phyloP scores from a whole-genome alignment of 148 eudicot genomes.

The Hydrangea macrophylla region DNA sequence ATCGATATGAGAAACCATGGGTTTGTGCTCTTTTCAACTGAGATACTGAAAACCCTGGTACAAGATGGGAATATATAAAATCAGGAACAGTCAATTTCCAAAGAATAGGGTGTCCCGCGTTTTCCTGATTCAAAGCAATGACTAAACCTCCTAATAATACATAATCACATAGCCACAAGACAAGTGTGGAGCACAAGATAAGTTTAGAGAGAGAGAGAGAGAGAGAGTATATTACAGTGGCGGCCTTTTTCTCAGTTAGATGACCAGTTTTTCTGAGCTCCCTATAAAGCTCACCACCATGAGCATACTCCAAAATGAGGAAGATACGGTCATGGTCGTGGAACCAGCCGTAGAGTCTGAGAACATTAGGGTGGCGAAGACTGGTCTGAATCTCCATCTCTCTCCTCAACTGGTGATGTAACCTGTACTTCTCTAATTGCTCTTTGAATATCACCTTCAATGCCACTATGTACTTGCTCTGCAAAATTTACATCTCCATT shows the following conservation, averaged over 20 bases:
- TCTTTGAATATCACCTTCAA: slow-evolving; percentile 89
- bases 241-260: slow-evolving; percentile 69
- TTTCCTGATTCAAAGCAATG: too few relatives aligned
- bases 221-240: slow-evolving; percentile 45
- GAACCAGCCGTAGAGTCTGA: slow-evolving; percentile 81
- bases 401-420: slow-evolving; percentile 75
- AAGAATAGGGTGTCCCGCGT: too few relatives aligned
- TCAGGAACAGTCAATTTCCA: too few relatives aligned
- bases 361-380: slow-evolving; percentile 76
- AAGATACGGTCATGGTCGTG: slow-evolving; percentile 66
- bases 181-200: background rate
- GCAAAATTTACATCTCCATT: background rate
- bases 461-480: slow-evolving; percentile 85
- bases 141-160: too few relatives aligned
- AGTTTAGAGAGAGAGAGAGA: background rate
- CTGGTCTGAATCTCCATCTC: slow-evolving; percentile 85
- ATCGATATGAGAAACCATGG: too few relatives aligned
- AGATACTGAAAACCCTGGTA: too few relatives aligned
- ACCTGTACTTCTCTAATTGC: slow-evolving; percentile 70
- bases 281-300: slow-evolving; percentile 70
- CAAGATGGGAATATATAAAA: too few relatives aligned
- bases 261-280: slow-evolving; percentile 45
- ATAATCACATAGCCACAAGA: background rate
- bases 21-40: too few relatives aligned
- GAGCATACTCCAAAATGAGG: slow-evolving; percentile 83